Evolutionary conservation across 2,329 filamentous ascomycete species (phyloP), one percentile per base, ranked within the genome.

Genomic region (Fusarium sp.): DNA sequence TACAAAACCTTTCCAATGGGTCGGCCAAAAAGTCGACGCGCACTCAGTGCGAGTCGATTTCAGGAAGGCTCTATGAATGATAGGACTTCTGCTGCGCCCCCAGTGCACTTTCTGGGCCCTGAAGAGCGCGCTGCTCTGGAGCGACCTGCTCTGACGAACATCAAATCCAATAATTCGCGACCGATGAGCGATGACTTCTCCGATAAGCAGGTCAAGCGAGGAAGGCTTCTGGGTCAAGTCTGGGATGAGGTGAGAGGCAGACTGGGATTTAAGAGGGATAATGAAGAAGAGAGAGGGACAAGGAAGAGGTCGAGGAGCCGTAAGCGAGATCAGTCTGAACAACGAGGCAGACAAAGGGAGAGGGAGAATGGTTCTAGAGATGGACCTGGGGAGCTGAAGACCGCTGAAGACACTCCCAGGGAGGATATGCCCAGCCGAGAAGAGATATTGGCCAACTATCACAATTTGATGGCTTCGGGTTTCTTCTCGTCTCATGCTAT

Each of bases 51-150:
- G 44, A 85, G 90, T 84, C 80, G 90, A 83, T 86, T 97, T 88
- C 78, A 92, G 42, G 95, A 98, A 83, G 95, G 93, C 45, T 96
- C 92, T 78, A 96, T 98, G 93, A 94, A 92, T 79, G 94, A 97
- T 82, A 91, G 93, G 73, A 86, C 89, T 38, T 95, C 93, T 78
- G 88, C 90, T 66, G 89, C 87, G 67, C 94, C 94, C 35, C 93
- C 93, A 1, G 86, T 88, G 49, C 87, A 90, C 45, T 95, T 93
- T 81, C 86, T 93, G 47, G 90, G 81, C 28, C 80, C 82, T 17
- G 80, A 81, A 22, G 80, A 82, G 73, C 75, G 68, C 39, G 80
- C 76, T 54, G 77, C 75, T 15, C 74, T 82, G 13, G 81, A 83
- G 71, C 68, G 75, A 47, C 80, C 79, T n/a, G 68, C 45, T 39